Conservation (phyloP, 805 yeast species). For the Wickerhamiella spandovensis region DNA sequence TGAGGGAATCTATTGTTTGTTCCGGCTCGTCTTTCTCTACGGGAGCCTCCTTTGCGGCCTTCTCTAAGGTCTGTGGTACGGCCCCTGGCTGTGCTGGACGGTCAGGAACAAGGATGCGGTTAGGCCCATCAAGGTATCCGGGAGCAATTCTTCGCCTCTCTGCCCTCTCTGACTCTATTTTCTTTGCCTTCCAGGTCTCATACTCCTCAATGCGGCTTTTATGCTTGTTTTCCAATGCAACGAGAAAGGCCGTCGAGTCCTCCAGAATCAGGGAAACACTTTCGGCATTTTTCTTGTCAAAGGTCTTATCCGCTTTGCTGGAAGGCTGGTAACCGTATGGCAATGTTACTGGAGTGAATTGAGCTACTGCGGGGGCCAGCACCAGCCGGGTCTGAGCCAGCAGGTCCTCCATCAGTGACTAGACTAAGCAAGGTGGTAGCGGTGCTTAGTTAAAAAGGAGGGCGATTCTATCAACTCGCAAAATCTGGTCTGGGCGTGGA, state of each 20-base stretch:
- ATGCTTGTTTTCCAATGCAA: conserved; percentile 20
- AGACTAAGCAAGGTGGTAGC: too few species aligned
- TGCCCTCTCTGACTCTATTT: conserved; percentile 14
- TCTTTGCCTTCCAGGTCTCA: conserved; percentile 24
- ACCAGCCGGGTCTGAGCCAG: background rate
- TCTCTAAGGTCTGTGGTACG: background rate
- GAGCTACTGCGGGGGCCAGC: background rate
- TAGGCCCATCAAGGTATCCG: conserved; percentile 28
- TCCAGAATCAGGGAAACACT: conserved; percentile 23
- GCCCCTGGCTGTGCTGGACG: background rate
- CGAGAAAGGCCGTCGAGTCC: conserved; percentile 25
- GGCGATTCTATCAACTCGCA: too few species aligned
- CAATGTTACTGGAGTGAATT: conserved; percentile 9
- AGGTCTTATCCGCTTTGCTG: background rate
- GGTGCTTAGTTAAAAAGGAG: too few species aligned
- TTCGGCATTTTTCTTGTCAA: conserved; percentile 4
- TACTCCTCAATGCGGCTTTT: conserved; percentile 17
- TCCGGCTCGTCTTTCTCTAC: too few species aligned
- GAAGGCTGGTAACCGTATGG: conserved; percentile 5
- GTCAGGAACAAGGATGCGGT: conserved; percentile 16
- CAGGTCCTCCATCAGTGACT: conserved; percentile 1
- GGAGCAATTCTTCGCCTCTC: conserved; percentile 28
- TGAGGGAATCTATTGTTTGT: background rate
- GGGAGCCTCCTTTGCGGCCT: background rate
- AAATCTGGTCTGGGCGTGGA: too few species aligned